Conservation (phyloP, 208 protist genomes). For the Lotmaria passim region DNA sequence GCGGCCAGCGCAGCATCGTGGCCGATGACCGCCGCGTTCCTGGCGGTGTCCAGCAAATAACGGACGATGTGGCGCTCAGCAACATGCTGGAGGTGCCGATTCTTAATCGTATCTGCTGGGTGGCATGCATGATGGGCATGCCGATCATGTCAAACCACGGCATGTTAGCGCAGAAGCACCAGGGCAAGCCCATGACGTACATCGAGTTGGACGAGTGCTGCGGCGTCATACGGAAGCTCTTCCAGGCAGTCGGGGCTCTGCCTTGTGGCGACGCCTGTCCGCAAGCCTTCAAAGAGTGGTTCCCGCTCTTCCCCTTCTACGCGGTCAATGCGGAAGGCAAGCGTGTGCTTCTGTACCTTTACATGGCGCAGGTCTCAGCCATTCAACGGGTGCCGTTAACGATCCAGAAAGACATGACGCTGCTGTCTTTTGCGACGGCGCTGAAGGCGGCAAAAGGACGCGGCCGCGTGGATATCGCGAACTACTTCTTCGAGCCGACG, state of each 20-base stretch:
- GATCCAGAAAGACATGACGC: constrained; percentile 49
- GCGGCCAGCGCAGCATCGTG: constrained; percentile 62
- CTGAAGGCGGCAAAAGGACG: constrained; percentile 23
- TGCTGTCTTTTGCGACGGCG: constrained; percentile 35
- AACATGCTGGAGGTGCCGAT: constrained; percentile 56
- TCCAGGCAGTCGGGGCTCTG: constrained; percentile 64
- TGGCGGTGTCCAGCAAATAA: constrained; percentile 20
- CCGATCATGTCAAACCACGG: constrained; percentile 45
- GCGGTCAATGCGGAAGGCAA: constrained; percentile 64
- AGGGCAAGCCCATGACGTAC: constrained; percentile 39
- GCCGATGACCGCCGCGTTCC: constrained; percentile 54
- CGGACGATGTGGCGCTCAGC: constrained; percentile 55
- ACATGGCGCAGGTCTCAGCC: constrained; percentile 33
- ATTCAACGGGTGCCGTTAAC: constrained; percentile 39
- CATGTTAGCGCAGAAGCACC: constrained; percentile 27
- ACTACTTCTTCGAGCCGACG: constrained; percentile 46
- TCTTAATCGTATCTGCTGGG: constrained; percentile 57
- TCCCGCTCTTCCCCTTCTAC: constrained; percentile 68
- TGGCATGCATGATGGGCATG: constrained; percentile 61
- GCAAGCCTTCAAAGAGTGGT: constrained; percentile 45
- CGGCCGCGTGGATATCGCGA: constrained; percentile 29
- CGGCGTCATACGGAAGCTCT: constrained; percentile 53
- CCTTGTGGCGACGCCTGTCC: constrained; percentile 54
- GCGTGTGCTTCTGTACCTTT: constrained; percentile 61
- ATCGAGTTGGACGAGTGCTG: constrained; percentile 50